Percentiles rank a stretch among this genome's conserved stretches.
These are phyloP conservation scores for Xylaria digitata DNA, from an alignment of 2,329 filamentous ascomycete species.

Conservation along the genomic window DNA sequence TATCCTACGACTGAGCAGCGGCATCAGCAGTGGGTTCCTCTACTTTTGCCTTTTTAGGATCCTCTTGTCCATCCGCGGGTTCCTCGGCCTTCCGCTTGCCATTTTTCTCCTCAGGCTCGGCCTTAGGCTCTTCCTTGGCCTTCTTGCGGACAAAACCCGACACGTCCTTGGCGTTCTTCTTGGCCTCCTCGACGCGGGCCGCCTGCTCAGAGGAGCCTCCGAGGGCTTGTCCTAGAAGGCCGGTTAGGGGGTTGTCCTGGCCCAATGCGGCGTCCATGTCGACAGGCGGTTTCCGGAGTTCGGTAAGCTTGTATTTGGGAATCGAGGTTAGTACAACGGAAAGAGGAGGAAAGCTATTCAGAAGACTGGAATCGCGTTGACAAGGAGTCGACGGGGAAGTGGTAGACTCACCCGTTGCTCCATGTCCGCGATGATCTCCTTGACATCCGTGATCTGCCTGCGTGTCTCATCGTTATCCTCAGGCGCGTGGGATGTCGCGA, in stretches of 20 bases:
- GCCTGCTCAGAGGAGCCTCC: slow-evolving; percentile 71
- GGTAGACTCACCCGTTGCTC: slow-evolving; percentile 71
- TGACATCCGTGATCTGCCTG: slow-evolving; percentile 75
- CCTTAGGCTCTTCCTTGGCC: slow-evolving; percentile 51
- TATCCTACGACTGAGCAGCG: slow-evolving; percentile 1
- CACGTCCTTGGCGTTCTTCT: slow-evolving; percentile 78
- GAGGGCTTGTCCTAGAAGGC: slow-evolving; percentile 72
- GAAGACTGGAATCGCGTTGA: slow-evolving; percentile 33
- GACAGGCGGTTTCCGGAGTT: slow-evolving; percentile 73
- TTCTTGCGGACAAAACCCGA: slow-evolving; percentile 79
- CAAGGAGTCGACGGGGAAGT: slow-evolving; percentile 44
- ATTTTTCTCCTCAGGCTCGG: slow-evolving; percentile 55
- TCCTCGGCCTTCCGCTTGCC: slow-evolving; percentile 50
- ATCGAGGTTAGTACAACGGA: slow-evolving; percentile 35
- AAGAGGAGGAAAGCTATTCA: slow-evolving; percentile 1
- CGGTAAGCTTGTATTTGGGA: slow-evolving; percentile 65
- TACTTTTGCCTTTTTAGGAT: slow-evolving; percentile 30
- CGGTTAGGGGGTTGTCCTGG: slow-evolving; percentile 62
- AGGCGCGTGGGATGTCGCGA: slow-evolving; percentile 70
- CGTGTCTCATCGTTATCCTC: slow-evolving; percentile 74
- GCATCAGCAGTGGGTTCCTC: slow-evolving; percentile 15
- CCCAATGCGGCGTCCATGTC: slow-evolving; percentile 67
- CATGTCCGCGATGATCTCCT: slow-evolving; percentile 83
- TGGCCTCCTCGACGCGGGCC: slow-evolving; percentile 76
- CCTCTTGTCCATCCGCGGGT: slow-evolving; percentile 24